Percentiles rank a stretch among this genome's conserved stretches.
Evolutionary conservation across 257 asterid genomes (phyloP).

Genomic region (Eucommia ulmoides): DNA sequence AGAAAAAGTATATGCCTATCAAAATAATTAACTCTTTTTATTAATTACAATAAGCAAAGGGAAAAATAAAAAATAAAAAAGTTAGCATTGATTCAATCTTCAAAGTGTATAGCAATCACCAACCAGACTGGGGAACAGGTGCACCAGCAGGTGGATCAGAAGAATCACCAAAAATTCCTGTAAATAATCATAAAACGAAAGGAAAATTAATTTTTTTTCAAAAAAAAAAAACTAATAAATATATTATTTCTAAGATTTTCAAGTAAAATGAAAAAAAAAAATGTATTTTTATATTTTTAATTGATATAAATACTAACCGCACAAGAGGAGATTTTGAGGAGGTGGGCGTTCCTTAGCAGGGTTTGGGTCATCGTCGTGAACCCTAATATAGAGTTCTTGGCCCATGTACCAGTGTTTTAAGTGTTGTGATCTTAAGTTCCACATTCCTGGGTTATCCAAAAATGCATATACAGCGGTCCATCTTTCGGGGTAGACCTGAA

Average conservation of each 20-base stretch:
- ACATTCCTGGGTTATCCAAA: constrained; percentile 22
- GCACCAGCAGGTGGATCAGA: constrained; percentile 6
- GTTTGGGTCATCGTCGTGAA: constrained; percentile 12
- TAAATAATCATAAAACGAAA: neutral
- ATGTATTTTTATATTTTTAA: too few relatives aligned
- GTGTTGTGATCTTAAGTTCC: constrained; percentile 21
- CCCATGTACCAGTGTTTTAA: constrained; percentile 17
- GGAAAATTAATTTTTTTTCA: neutral
- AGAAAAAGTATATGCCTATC: too few relatives aligned
- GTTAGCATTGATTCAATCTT: too few relatives aligned
- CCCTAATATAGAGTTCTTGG: constrained; percentile 13
- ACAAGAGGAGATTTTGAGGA: constrained; percentile 13
- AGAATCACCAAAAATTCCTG: constrained; percentile 5
- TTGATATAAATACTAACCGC: constrained; percentile 13
- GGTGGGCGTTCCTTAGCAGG: constrained; percentile 19
- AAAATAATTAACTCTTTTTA: too few relatives aligned
- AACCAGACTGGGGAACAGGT: constrained; percentile 9
- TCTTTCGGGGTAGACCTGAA: constrained; percentile 16
- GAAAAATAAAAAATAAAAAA: too few relatives aligned
- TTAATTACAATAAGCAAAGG: too few relatives aligned
- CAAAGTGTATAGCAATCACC: constrained; percentile 4
- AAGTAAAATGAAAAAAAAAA: too few relatives aligned
- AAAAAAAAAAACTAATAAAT: too few relatives aligned
- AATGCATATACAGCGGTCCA: constrained; percentile 16
- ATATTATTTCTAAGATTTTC: too few relatives aligned